Conservation (phyloP, 2,329 filamentous ascomycete genomes). For the Domatiomyces globalis region DNA sequence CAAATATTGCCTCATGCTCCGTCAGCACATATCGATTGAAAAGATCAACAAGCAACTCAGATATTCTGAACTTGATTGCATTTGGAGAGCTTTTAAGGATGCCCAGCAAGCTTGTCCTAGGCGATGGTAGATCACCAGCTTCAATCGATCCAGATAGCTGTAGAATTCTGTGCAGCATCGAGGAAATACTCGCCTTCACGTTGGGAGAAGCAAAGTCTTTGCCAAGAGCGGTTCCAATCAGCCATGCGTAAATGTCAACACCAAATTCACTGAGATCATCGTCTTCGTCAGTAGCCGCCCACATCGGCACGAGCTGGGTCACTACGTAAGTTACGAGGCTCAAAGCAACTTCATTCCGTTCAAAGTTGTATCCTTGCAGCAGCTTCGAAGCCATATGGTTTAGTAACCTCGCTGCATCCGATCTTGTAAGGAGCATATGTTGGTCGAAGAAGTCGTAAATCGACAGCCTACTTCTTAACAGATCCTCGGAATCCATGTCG, state of each 20-base stretch:
- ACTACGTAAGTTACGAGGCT: slow-evolving; percentile 55
- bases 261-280: slow-evolving; percentile 51
- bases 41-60: slow-evolving; percentile 53
- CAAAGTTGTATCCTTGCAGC: slow-evolving; percentile 44
- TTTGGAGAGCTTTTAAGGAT: slow-evolving; percentile 55
- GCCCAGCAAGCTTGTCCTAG: slow-evolving; percentile 57
- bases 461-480: slow-evolving; percentile 8
- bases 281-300: slow-evolving; percentile 42
- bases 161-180: slow-evolving; percentile 57
- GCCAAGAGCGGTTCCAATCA: slow-evolving; percentile 52
- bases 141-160: slow-evolving; percentile 54
- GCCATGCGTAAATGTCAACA: slow-evolving; percentile 65
- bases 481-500: slow-evolving; percentile 4
- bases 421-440: slow-evolving; percentile 4
- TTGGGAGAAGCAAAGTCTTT: slow-evolving; percentile 55
- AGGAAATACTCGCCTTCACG: slow-evolving; percentile 52
- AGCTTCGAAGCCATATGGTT: slow-evolving; percentile 35
- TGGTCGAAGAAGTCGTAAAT: slow-evolving; percentile 9
- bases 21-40: slow-evolving; percentile 74
- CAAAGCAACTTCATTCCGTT: slow-evolving; percentile 60
- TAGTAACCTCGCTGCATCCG: slow-evolving; percentile 32
- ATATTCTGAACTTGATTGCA: slow-evolving; percentile 61
- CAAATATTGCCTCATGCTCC: slow-evolving; percentile 68
- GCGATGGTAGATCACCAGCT: slow-evolving; percentile 44
- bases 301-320: slow-evolving; percentile 46